Evolutionary conservation across 805 yeast species (phyloP).

Genomic region (Kuraishia borneana): DNA sequence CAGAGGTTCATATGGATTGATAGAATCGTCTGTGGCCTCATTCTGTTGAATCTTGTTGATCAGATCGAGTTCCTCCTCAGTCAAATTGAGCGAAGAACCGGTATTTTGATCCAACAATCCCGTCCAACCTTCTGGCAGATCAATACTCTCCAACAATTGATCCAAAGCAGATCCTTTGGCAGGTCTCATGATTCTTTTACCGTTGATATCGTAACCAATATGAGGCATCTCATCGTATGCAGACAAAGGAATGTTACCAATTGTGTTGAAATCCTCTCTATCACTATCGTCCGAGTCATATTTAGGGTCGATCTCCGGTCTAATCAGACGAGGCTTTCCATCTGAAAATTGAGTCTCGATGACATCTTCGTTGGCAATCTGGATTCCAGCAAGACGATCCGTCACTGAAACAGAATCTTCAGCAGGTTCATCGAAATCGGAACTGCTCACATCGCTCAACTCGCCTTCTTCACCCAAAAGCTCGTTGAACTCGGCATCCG

Average conservation of each 20-base stretch:
- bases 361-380: slow-evolving; percentile 29
- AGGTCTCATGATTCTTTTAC: slow-evolving; percentile 97
- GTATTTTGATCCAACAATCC: slow-evolving; percentile 87
- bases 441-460: slow-evolving; percentile 27
- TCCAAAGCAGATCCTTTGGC: slow-evolving; percentile 95
- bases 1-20: slow-evolving; percentile 86
- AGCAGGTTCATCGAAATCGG: slow-evolving; percentile 41
- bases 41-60: slow-evolving; percentile 78
- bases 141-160: slow-evolving; percentile 78
- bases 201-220: slow-evolving; percentile 92
- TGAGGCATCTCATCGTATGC: slow-evolving; percentile 98
- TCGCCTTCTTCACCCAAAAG: slow-evolving; percentile 31
- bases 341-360: slow-evolving; percentile 51
- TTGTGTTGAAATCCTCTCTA: slow-evolving; percentile 67
- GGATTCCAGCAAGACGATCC: slow-evolving; percentile 42
- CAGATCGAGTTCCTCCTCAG: slow-evolving; percentile 80
- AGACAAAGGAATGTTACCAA: slow-evolving; percentile 86
- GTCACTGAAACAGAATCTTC: slow-evolving; percentile 38
- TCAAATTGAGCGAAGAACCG: slow-evolving; percentile 73
- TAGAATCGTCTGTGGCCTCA: slow-evolving; percentile 67
- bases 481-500: slow-evolving; percentile 53
- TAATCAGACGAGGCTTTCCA: slow-evolving; percentile 67
- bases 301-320: slow-evolving; percentile 89
- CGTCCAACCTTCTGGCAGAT: slow-evolving; percentile 97
- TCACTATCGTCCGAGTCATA: slow-evolving; percentile 94